Evolutionary conservation across 768 basidiomycete genomes (phyloP).

Genomic region (Boletellus emodensis): DNA sequence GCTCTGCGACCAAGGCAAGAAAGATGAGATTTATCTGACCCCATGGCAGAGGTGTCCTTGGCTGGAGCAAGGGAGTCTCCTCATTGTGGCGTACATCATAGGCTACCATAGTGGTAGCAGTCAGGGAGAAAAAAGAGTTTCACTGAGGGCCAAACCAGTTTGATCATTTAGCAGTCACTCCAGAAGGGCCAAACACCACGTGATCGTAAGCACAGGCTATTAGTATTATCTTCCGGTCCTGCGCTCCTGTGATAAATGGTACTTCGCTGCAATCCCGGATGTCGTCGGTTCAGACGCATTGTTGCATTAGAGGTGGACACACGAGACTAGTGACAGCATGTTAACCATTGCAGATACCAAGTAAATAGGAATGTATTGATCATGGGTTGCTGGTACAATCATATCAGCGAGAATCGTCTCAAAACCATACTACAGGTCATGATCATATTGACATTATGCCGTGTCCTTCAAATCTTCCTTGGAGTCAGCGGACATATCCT

Average conservation of each 20-base stretch:
- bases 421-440: not conserved
- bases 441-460: slow-evolving; percentile 9
- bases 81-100: slow-evolving; percentile 42
- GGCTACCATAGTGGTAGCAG: slow-evolving; percentile 18
- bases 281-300: too few relatives aligned
- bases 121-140: too few relatives aligned
- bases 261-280: too few relatives aligned
- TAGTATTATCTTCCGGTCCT: too few relatives aligned
- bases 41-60: slow-evolving; percentile 49
- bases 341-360: not conserved
- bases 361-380: not conserved
- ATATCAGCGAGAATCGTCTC: not conserved
- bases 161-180: too few relatives aligned
- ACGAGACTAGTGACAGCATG: too few relatives aligned
- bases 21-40: slow-evolving; percentile 46
- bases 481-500: slow-evolving; percentile 17
- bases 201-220: too few relatives aligned
- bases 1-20: slow-evolving; percentile 52
- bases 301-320: too few relatives aligned
- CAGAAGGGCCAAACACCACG: too few relatives aligned
- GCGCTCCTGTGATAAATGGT: too few relatives aligned
- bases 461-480: slow-evolving; percentile 3
- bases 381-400: not conserved
- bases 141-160: too few relatives aligned
- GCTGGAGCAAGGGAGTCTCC: slow-evolving; percentile 42